phyloP scores from a whole-genome alignment of 768 basidiomycete species.

The Suillus spraguei region DNA sequence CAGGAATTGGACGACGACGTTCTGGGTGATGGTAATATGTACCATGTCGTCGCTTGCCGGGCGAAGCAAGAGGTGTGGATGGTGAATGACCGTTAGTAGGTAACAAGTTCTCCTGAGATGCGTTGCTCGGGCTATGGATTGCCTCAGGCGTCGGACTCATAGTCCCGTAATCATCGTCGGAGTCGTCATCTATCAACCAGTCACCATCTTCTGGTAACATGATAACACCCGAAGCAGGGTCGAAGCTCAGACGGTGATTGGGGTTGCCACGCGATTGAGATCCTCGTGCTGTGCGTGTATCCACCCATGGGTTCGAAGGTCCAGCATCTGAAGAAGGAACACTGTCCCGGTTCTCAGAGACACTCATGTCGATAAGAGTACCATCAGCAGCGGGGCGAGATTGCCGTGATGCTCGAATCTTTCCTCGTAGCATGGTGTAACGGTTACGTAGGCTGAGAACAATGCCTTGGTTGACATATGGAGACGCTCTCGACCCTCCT shows the following conservation, averaged over 20 bases:
- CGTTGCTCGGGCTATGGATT: conserved; percentile 18
- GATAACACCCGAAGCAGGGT: conserved; percentile 86
- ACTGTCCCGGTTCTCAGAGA: conserved; percentile 6
- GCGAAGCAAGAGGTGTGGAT: conserved; percentile 36
- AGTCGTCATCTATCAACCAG: conserved; percentile 59
- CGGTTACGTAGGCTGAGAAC: conserved; percentile 82
- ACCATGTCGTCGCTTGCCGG: conserved; percentile 59
- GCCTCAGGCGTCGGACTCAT: conserved; percentile 23
- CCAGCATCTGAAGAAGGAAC: conserved; percentile 25
- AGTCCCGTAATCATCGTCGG: conserved; percentile 46
- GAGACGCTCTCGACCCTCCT: conserved; percentile 37
- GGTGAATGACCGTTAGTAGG: conserved; percentile 9
- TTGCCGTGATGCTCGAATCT: conserved; percentile 20
- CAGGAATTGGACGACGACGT: conserved; percentile 53
- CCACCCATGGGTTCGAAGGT: conserved; percentile 64
- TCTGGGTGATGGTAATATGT: conserved; percentile 92
- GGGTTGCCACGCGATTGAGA: conserved; percentile 32
- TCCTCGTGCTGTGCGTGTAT: conserved; percentile 36
- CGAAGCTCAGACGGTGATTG: conserved; percentile 76
- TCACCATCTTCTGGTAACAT: conserved; percentile 77
- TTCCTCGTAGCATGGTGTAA: conserved; percentile 53
- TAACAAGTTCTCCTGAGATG: conserved; percentile 29
- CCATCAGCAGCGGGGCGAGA: conserved; percentile 12
- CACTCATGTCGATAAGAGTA: conserved; percentile 10
- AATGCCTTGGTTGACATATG: conserved; percentile 62